Percentiles rank a stretch among this genome's conserved stretches.
Conservation (phyloP, 1,284 basidiomycete genomes). For the Apiotrichum veenhuisii region DNA sequence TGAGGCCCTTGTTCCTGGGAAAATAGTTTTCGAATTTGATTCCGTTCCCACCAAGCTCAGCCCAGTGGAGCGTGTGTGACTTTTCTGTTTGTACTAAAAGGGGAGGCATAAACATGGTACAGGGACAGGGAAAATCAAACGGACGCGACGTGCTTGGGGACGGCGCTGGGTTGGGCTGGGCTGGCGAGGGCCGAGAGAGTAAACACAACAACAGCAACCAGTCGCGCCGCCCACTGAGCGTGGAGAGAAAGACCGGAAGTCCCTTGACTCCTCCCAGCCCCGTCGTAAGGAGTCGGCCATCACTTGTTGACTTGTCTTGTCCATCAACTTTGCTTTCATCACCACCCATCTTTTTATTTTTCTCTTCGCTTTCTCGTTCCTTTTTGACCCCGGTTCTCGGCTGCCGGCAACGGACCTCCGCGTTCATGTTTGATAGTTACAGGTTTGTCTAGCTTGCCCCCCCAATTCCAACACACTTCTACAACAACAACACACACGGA, state of each 20-base stretch:
- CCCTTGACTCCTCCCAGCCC: too few species aligned
- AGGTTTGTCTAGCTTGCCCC: neutral
- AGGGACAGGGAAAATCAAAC: neutral
- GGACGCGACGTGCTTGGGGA: too few species aligned
- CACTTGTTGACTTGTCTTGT: too few species aligned
- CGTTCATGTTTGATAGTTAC: neutral
- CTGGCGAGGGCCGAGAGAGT: too few species aligned
- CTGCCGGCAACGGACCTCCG: neutral
- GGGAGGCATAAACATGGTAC: neutral
- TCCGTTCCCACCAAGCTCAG: too few species aligned
- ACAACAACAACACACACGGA: neutral
- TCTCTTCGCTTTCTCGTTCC: neutral
- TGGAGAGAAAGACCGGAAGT: too few species aligned
- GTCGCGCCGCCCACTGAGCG: too few species aligned
- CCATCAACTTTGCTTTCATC: neutral
- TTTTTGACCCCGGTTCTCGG: neutral
- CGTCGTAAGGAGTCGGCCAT: too few species aligned
- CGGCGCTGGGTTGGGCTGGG: too few species aligned
- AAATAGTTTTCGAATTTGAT: neutral
- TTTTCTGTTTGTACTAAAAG: neutral
- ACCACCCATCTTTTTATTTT: neutral
- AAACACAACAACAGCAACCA: too few species aligned
- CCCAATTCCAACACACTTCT: neutral
- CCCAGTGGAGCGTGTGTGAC: too few species aligned
- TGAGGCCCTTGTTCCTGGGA: too few species aligned